These are phyloP conservation scores for Fusarium beomiforme DNA, from an alignment of 2,329 filamentous ascomycete genomes.

Conservation along the genomic window DNA sequence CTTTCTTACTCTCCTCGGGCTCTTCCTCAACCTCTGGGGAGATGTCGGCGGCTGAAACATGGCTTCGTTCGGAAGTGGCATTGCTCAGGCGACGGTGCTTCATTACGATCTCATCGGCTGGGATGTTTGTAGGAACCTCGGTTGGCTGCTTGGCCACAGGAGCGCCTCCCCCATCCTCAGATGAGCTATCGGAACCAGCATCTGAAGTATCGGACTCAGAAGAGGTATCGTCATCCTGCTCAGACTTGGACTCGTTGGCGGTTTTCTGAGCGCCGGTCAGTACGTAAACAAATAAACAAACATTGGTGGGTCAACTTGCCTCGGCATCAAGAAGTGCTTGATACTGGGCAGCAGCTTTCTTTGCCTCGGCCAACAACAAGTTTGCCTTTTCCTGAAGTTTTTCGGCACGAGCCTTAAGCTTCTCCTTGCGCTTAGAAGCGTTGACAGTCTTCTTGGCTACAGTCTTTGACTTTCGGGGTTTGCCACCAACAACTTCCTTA, in stretches of 20 bases:
- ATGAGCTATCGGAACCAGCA: constrained; percentile 27
- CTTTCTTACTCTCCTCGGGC: constrained; percentile 36
- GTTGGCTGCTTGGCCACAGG: constrained; percentile 30
- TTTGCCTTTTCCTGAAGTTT: constrained; percentile 47
- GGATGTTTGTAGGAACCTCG: constrained; percentile 36
- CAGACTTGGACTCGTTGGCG: constrained; percentile 24
- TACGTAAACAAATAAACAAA: background rate
- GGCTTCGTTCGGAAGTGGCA: constrained; percentile 39
- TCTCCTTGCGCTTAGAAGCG: constrained; percentile 51
- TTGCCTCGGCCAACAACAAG: constrained; percentile 54
- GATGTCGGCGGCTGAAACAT: constrained; percentile 24
- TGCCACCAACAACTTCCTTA: constrained; percentile 46
- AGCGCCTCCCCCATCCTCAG: constrained; percentile 39
- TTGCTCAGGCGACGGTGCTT: constrained; percentile 48
- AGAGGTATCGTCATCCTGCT: constrained; percentile 34
- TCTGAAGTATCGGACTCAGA: constrained; percentile 37
- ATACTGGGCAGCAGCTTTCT: constrained; percentile 46
- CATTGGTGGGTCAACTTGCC: constrained; percentile 18
- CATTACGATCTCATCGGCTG: constrained; percentile 45
- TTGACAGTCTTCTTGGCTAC: constrained; percentile 44
- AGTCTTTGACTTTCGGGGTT: constrained; percentile 41
- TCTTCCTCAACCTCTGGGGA: constrained; percentile 35
- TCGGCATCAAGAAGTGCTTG: constrained; percentile 40
- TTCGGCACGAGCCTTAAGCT: constrained; percentile 51
- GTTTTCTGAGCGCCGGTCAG: constrained; percentile 15